These are phyloP conservation scores for Xanthoconium separans DNA, from an alignment of 1,284 basidiomycete species.

Conservation along the genomic window DNA sequence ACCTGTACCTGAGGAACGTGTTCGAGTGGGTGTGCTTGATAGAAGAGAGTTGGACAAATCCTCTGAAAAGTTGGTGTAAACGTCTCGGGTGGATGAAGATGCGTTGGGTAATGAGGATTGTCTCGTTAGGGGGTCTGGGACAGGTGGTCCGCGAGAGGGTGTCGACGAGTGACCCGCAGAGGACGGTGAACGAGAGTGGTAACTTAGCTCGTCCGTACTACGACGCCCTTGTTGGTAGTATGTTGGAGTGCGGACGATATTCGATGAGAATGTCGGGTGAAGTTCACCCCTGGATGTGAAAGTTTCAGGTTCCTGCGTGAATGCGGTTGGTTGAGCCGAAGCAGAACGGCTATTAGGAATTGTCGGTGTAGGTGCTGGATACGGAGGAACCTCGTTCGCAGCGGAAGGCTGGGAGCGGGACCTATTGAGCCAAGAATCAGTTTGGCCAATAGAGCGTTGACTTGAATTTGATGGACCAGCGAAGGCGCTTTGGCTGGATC, in stretches of 20 bases:
- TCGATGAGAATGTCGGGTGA: slow-evolving; percentile 62
- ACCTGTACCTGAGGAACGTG: slow-evolving; percentile 8
- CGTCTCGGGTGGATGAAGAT: slow-evolving; percentile 23
- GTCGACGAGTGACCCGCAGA: slow-evolving; percentile 18
- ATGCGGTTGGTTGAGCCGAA: slow-evolving; percentile 19
- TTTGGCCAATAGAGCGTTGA: slow-evolving; percentile 16
- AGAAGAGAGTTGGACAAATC: slow-evolving; percentile 56
- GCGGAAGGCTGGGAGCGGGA: slow-evolving; percentile 22
- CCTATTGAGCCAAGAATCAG: slow-evolving; percentile 17
- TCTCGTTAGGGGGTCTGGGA: slow-evolving; percentile 22
- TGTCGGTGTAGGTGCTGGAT: slow-evolving; percentile 30
- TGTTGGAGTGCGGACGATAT: slow-evolving; percentile 61
- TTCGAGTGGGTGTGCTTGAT: slow-evolving; percentile 29
- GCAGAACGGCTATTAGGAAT: slow-evolving; percentile 16
- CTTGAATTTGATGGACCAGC: slow-evolving; percentile 17
- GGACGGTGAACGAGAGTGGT: slow-evolving; percentile 29
- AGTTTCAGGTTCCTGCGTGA: slow-evolving; percentile 31
- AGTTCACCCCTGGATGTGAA: slow-evolving; percentile 52
- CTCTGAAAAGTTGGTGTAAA: slow-evolving; percentile 45
- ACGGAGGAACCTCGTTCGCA: slow-evolving; percentile 28
- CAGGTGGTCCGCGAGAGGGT: slow-evolving; percentile 16
- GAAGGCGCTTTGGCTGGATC: slow-evolving; percentile 4
- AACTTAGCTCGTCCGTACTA: slow-evolving; percentile 17
- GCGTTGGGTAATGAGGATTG: slow-evolving; percentile 31
- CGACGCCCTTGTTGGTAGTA: slow-evolving; percentile 26